phyloP scores from a whole-genome alignment of 176 grass and related monocot genomes.

The Oryza longistaminata region DNA sequence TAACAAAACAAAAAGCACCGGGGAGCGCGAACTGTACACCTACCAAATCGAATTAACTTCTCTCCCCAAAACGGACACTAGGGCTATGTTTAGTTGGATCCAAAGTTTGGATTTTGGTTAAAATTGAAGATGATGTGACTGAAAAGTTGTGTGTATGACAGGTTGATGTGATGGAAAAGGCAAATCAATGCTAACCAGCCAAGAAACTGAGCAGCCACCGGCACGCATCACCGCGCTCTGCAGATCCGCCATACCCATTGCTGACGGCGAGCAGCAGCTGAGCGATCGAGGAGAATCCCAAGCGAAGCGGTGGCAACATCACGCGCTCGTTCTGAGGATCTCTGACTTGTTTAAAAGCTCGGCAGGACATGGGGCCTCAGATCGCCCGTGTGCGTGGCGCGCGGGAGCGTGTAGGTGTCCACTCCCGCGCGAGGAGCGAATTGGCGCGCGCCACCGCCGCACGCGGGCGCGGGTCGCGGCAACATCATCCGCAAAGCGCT shows the following conservation, averaged over 20 bases:
- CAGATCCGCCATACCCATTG: neutral
- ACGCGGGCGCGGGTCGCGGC: too few relatives aligned
- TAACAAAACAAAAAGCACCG: neutral
- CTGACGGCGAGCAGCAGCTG: conserved; percentile 6
- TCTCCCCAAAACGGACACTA: neutral
- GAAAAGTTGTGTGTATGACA: too few relatives aligned
- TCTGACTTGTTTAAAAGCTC: conserved; percentile 1
- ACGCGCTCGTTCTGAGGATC: neutral
- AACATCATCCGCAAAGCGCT: neutral
- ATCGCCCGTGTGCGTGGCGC: neutral
- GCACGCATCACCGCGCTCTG: too few relatives aligned
- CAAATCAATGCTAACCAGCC: neutral
- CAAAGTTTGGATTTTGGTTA: too few relatives aligned
- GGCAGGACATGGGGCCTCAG: neutral
- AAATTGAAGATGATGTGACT: too few relatives aligned
- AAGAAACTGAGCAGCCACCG: too few relatives aligned
- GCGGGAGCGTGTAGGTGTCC: neutral
- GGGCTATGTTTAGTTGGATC: too few relatives aligned
- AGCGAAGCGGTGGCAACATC: conserved; percentile 3
- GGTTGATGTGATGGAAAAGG: too few relatives aligned
- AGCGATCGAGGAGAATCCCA: conserved; percentile 21
- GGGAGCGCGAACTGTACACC: neutral
- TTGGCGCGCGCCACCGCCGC: neutral
- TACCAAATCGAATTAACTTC: neutral
- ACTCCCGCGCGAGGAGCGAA: neutral